Conservation (phyloP, 2,329 filamentous ascomycete species). For the Parastagonospora avenae region DNA sequence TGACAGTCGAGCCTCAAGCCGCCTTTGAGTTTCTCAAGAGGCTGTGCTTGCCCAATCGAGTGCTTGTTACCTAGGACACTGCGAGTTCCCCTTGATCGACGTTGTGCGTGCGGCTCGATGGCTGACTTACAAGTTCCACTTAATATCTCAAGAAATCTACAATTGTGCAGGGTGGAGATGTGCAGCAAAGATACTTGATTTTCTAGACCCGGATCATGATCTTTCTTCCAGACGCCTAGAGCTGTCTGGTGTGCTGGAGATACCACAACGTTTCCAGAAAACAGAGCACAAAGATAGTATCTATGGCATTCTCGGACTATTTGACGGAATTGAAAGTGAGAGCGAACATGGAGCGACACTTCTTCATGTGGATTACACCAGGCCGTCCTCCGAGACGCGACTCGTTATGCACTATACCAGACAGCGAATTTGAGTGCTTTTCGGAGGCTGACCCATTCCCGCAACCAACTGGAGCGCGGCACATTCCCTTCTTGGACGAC, state of each 20-base stretch:
- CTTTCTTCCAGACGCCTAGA: neutral
- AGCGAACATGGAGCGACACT: neutral
- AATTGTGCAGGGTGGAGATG: neutral
- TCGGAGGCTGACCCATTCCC: neutral
- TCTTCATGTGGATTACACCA: neutral
- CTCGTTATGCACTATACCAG: neutral
- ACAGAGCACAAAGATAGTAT: neutral
- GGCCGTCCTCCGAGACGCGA: neutral
- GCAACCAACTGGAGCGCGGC: no score
- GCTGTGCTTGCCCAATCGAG: neutral
- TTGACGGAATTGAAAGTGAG: neutral
- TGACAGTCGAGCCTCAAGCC: no score
- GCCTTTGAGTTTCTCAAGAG: constrained; percentile 1
- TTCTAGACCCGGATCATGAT: neutral
- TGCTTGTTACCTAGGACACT: neutral
- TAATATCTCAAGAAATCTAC: neutral
- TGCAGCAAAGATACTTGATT: neutral
- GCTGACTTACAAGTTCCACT: neutral
- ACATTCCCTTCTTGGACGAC: neutral
- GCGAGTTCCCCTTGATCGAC: neutral
- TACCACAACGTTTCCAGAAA: neutral
- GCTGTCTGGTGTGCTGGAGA: neutral
- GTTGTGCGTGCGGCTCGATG: neutral
- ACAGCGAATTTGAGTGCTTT: neutral
- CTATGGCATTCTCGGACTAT: neutral